Base-by-base conservation (phyloP, 345 rosid genomes). In the Melastoma malabathricum region DNA sequence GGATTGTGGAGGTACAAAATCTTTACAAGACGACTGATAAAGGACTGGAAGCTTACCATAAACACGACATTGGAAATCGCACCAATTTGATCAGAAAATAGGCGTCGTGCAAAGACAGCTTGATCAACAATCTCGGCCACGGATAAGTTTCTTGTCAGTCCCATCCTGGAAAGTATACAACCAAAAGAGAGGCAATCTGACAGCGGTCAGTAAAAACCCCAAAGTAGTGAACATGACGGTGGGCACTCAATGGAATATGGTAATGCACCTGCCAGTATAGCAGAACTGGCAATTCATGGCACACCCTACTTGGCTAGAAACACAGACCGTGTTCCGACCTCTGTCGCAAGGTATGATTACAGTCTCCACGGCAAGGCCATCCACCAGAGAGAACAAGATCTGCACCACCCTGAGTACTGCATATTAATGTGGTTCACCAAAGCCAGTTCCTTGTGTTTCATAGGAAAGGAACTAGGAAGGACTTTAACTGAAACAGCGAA, bases 241-340 rank as follows among this genome's bases (percentile, higher is more conserved):
- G 23, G 17, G 31, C 43, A 15, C 44, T 45, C 44, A 13, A 45
- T 19, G 41, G 0, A 3, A 43, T 18, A 17, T 14, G 27, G 19
- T 15, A 14, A n/a, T 0, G 67, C 59, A 59, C 95, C 98, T 82
- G 65, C 98, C 89, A 47, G 94, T 80, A 68, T 65, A 92, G 69
- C 95, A 92, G 78, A 86, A 92, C 66, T 92, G 98, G 64, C 98
- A 92, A 65, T 84, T 84, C 96, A 92, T 84, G 51, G 93, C 93
- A 34, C 95, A 90, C 13, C 96, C 96, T 9, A 82, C 96, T 72
- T 86, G 95, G 53, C 98, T 86, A 10, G 98, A 84, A 51, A 86
- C 95, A 50, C 96, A 92, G 59, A 92, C 89, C 10, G 96, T 92
- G 10, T 72, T 78, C 68, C 96, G 82, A 45, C 93, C 93, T 15